Conservation (phyloP, 2,329 filamentous ascomycete species). For the Chaetothyriales sp. region DNA sequence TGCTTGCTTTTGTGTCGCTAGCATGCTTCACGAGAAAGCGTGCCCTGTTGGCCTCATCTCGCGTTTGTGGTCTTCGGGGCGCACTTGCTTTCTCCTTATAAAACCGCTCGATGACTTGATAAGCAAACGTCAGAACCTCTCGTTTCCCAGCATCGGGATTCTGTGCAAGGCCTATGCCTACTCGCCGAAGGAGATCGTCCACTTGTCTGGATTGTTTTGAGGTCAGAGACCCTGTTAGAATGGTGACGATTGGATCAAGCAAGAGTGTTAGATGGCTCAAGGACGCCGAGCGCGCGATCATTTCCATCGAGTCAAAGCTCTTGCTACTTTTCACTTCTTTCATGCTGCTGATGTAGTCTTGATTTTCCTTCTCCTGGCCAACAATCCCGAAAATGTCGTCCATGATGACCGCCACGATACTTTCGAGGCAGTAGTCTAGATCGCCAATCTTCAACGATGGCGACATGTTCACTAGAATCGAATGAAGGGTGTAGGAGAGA, state of each 20-base stretch:
- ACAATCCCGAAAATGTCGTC: slow-evolving; percentile 90
- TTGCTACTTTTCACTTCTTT: slow-evolving; percentile 98
- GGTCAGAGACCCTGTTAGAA: slow-evolving; percentile 74
- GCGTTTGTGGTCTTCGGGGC: slow-evolving; percentile 28
- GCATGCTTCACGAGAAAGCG: slow-evolving; percentile 68
- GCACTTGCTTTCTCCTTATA: slow-evolving; percentile 50
- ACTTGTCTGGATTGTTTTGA: slow-evolving; percentile 75
- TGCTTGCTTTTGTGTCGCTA: slow-evolving; percentile 51
- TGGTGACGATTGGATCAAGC: slow-evolving; percentile 60
- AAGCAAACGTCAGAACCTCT: slow-evolving; percentile 85
- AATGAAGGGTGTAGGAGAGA: slow-evolving; percentile 86
- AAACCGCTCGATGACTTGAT: slow-evolving; percentile 79
- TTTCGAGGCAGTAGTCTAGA: slow-evolving; percentile 70
- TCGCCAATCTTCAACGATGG: slow-evolving; percentile 66
- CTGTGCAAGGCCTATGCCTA: slow-evolving; percentile 67
- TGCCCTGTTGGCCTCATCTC: slow-evolving; percentile 45
- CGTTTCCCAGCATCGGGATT: slow-evolving; percentile 67
- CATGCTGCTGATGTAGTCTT: slow-evolving; percentile 89
- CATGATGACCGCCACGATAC: slow-evolving; percentile 77
- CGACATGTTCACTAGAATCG: slow-evolving; percentile 64
- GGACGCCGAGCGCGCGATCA: slow-evolving; percentile 72
- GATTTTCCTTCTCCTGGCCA: slow-evolving; percentile 92
- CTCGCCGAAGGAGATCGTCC: slow-evolving; percentile 71
- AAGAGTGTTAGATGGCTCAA: slow-evolving; percentile 60
- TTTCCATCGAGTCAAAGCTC: slow-evolving; percentile 93